A percentile compares a stretch with the other conserved stretches of the same genome.
Evolutionary conservation across 2,329 filamentous ascomycete genomes (phyloP).

Genomic region (Emergomyces orientalis): DNA sequence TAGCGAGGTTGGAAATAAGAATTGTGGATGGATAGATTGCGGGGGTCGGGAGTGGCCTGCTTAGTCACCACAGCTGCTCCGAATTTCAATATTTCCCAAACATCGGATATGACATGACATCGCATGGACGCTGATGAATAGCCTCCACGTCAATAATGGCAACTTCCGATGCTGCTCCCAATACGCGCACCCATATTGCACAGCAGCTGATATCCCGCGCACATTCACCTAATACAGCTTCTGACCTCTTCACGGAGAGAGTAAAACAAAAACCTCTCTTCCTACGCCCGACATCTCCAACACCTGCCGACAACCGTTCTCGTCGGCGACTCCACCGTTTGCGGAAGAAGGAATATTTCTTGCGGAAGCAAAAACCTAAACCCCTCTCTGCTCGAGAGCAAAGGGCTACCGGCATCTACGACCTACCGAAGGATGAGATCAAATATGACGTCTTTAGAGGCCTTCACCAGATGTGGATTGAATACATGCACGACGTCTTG

Average conservation of each 20-base stretch:
- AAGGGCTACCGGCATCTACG: conserved; percentile 61
- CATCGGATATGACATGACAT: not conserved
- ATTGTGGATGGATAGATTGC: too few relatives aligned
- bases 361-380: conserved; percentile 45
- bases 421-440: conserved; percentile 58
- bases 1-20: too few relatives aligned
- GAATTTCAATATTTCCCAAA: too few relatives aligned
- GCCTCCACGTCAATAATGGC: conserved; percentile 1
- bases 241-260: conserved; percentile 69
- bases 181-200: conserved; percentile 38
- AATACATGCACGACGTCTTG: conserved; percentile 75
- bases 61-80: not conserved
- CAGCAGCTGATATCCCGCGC: conserved; percentile 64
- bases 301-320: conserved; percentile 42
- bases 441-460: conserved; percentile 70
- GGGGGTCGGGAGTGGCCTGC: not conserved
- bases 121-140: not conserved
- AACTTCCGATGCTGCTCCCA: not conserved
- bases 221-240: conserved; percentile 63
- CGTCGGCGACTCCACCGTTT: conserved; percentile 45
- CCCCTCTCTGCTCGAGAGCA: conserved; percentile 75
- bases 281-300: conserved; percentile 67
- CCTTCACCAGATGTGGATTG: conserved; percentile 69
- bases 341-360: conserved; percentile 40
- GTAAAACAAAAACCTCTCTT: conserved; percentile 73